phyloP scores from a whole-genome alignment of 169 alveolate species.

The Cryptosporidium tyzzeri region DNA sequence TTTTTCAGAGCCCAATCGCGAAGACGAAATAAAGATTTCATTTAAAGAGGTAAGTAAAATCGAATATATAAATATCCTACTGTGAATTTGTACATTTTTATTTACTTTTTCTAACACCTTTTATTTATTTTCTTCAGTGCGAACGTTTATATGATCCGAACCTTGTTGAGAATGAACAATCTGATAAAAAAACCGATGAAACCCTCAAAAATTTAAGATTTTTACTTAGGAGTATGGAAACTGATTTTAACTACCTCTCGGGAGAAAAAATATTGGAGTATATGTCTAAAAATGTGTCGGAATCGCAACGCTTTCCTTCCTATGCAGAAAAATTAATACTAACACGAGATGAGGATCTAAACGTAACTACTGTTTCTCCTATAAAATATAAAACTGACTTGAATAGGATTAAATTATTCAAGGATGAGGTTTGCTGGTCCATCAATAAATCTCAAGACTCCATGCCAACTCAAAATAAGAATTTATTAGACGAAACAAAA shows the following conservation, averaged over 20 bases:
- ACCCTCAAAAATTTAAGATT: slow-evolving; percentile 33
- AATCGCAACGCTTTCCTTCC: not conserved
- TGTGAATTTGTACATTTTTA: not conserved
- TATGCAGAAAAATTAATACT: slow-evolving; percentile 27
- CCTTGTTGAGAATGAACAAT: slow-evolving; percentile 1
- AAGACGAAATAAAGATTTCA: slow-evolving; percentile 44
- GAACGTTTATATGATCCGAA: slow-evolving; percentile 61
- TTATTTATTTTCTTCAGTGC: slow-evolving; percentile 7
- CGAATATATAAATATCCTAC: not conserved
- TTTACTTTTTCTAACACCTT: not conserved
- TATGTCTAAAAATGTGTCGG: slow-evolving; percentile 36
- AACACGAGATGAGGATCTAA: slow-evolving; percentile 3
- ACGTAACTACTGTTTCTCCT: not conserved
- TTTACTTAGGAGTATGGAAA: slow-evolving; percentile 60
- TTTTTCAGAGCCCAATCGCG: slow-evolving; percentile 18
- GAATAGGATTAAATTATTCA: not conserved
- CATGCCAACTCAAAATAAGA: not conserved
- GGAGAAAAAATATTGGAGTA: slow-evolving; percentile 50
- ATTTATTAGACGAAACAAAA: not conserved
- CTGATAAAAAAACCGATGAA: not conserved
- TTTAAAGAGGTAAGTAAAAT: slow-evolving; percentile 42
- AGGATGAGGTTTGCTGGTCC: not conserved
- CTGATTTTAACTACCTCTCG: slow-evolving; percentile 61
- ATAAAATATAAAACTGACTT: not conserved
- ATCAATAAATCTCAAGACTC: not conserved